Evolutionary conservation across 495 filamentous ascomycete genomes (phyloP), one percentile per base, ranked within the genome.

Genomic region (Trichocladium antarcticum): DNA sequence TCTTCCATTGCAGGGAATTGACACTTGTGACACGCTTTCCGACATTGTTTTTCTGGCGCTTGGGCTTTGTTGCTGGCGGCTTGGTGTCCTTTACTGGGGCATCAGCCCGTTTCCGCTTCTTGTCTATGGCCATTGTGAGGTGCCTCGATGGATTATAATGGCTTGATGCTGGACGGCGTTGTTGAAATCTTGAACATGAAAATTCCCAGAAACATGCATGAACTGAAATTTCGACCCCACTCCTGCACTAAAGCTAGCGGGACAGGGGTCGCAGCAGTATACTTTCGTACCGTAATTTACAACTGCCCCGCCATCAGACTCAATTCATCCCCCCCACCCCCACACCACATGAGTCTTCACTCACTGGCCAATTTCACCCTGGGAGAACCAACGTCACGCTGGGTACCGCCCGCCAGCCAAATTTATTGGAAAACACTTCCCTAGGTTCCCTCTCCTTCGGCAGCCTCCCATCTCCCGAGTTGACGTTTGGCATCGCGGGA

Each of bases 1-100:
- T 76, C 54, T 80, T 81, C 92, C 92, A 98, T 67, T 72, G 69
- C 27, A 97, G 73, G 15, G 81, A 74, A 54, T 92, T 80, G n/a
- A 84, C 55, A 27, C 52, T 59, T 9, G 69, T 64, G 12, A 62
- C 55, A 34, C 58, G 55, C 57, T 72, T 62, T 54, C 41, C 37
- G 5, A 19, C n/a, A 50, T 46, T 47, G 36, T 47, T 60, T 64
- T 74, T 78, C 53, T 69, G 70, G 45, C 70, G 70, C 55, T 82
- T 84, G 20, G 58, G 19, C 9, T 48, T 38, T 8, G 54, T 68
- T 34, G 21, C 46, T 7, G 36, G 50, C 45, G 55, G 61, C 42
- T 52, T 62, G 31, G 52, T 63, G 55, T 40, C 57, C 56, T 65
- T 80, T 14, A 24, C 48, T 10, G 35, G 51, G 45, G 55, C 63